These are phyloP conservation scores for Sextonia rubra DNA, from an alignment of 164 flowering plant species.

Conservation along the genomic window DNA sequence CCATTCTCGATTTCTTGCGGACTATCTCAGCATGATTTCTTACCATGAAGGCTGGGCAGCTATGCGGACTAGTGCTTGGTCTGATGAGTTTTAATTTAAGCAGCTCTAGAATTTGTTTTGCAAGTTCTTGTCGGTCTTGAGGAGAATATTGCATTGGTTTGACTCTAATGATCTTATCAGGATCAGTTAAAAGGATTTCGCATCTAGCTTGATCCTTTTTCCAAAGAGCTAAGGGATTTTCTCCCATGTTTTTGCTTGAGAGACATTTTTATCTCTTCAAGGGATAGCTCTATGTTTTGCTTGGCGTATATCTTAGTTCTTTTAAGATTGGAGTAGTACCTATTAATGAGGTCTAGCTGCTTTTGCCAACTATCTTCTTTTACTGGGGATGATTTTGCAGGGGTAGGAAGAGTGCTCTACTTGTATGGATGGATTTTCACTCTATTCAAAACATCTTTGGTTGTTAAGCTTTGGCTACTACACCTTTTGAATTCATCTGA, in stretches of 20 bases:
- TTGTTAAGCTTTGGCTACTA: neutral
- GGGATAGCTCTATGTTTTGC: too few species aligned
- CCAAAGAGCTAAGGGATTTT: too few species aligned
- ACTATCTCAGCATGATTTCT: neutral
- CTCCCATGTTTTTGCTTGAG: fast-evolving
- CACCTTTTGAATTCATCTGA: neutral
- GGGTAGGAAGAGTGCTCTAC: too few species aligned
- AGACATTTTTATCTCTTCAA: too few species aligned
- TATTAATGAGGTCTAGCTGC: too few species aligned
- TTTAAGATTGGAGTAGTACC: too few species aligned
- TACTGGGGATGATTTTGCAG: too few species aligned
- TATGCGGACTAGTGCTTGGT: neutral
- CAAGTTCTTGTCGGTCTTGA: neutral
- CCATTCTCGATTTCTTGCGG: slow-evolving; percentile 6
- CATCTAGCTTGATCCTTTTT: too few species aligned
- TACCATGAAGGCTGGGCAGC: neutral
- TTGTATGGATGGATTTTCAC: neutral
- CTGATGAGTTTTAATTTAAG: neutral
- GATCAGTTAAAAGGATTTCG: neutral
- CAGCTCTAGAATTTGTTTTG: neutral
- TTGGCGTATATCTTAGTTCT: too few species aligned
- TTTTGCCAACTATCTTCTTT: too few species aligned
- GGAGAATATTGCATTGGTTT: neutral
- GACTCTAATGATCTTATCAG: neutral
- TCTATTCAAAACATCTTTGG: neutral